A percentile compares a stretch with the other conserved stretches of the same genome.
phyloP scores from a whole-genome alignment of 306 rosid species.

The Geum urbanum region DNA sequence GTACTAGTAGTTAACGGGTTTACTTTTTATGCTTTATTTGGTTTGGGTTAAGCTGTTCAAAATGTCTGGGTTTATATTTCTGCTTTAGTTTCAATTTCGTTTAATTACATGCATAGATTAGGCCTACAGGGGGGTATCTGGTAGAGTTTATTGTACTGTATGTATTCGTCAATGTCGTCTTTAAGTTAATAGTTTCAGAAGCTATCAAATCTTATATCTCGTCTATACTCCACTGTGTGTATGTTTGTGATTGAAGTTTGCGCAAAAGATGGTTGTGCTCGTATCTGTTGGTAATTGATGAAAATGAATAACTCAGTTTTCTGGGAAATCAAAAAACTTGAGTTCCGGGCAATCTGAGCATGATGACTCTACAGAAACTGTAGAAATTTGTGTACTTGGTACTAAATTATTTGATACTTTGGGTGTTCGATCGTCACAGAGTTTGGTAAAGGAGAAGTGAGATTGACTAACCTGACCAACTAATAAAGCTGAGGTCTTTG shows the following conservation, averaged over 20 bases:
- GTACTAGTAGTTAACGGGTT: background rate
- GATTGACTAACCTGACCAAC: background rate
- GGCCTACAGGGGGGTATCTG: background rate
- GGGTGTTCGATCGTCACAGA: background rate
- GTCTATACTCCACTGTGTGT: background rate
- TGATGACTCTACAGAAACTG: background rate
- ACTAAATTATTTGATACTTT: background rate
- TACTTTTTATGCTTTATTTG: background rate
- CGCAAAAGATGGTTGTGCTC: background rate
- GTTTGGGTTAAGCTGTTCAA: background rate
- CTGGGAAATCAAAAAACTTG: background rate
- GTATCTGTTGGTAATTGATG: background rate
- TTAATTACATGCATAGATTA: background rate
- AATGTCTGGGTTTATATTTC: background rate
- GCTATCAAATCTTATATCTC: background rate
- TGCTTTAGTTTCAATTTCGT: background rate
- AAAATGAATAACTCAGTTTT: background rate
- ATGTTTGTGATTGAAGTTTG: conserved; percentile 2
- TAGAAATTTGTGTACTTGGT: background rate
- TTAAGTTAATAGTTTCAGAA: background rate
- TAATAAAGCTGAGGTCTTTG: background rate
- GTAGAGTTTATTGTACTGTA: background rate
- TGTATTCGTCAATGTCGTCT: background rate
- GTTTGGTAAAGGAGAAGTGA: background rate
- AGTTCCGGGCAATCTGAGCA: background rate